Base-by-base conservation (phyloP, 1,139 yeast genomes). In the Taphrina confusa region DNA sequence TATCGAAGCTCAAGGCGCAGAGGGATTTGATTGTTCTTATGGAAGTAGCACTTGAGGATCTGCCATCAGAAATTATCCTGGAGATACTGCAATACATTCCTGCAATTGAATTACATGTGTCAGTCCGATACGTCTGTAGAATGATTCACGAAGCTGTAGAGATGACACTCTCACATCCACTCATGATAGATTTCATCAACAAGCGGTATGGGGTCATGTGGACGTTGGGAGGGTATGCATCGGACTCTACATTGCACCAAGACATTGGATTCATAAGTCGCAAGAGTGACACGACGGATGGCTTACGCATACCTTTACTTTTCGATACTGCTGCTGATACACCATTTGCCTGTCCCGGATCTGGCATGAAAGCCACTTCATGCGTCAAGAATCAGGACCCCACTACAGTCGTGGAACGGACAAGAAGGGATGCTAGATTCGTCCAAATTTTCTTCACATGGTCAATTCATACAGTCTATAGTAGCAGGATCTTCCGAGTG, bases 401-500 rank as follows among this genome's bases (percentile, higher is more conserved):
- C n/a, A n/a, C n/a, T n/a, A n/a, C n/a, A n/a, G n/a, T n/a, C n/a
- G n/a, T n/a, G n/a, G n/a, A n/a, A n/a, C n/a, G n/a, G n/a, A n/a
- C n/a, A n/a, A n/a, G n/a, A n/a, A n/a, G 31, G 20, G 47, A 23
- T 42, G 47, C 47, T 31, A 45, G 37, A 45, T 33, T n/a, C 20
- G 40, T 47, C 11, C 52, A 47, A 22, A 22, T 47, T 14, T 47
- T 47, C 52, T 47, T 47, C 23, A 27, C 37, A 11, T 47, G 52
- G 52, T 47, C 52, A 11, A 28, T 47, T 18, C 52, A 47, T 12
- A 47, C 52, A n/a, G 52, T 33, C 28, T 47, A 33, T 31, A 42
- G 47, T 18, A 2, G 31, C 5, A 23, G 47, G 9, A 4, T 42
- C 16, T 12, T 9, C 8, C 47, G 31, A 23, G 47, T 27, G 11